Evolutionary conservation across 225 moss, liverwort and hornwort species (phyloP), one percentile per base, ranked within the genome.

Genomic region (Climacium dendroides): DNA sequence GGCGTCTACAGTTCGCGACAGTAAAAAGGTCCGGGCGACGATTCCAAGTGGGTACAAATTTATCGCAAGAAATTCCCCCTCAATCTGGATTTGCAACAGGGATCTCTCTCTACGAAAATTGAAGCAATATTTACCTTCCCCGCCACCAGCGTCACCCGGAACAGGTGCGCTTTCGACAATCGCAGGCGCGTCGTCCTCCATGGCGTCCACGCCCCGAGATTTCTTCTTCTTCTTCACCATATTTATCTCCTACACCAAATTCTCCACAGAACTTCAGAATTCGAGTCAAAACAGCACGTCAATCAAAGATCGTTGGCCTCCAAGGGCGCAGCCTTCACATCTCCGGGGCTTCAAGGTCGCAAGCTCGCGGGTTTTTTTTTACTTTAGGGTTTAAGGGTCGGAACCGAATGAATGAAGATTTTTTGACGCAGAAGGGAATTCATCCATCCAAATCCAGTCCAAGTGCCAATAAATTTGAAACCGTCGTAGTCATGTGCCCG

Each of bases 181-280:
- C 10, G 82, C 41, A 76, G 81, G 79, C 26, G 52, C 50, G 70
- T 92, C 92, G 53, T 90, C 90, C 82, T 89, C 92, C 92, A 87
- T 92, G 8, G 81, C 81, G 32, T 87, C 86, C n/a, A 50, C 73
- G 22, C 85, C 74, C 58, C 73, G 50, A 24, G 71, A 70, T 74
- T 85, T 89, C 85, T 90, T 86, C 88, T 86, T 83, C 55, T 89
- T 92, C 87, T 90, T 90, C 87, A 86, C 88, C 92, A 88, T 88
- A 63, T 23, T 75, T 70, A 54, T 6, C 34, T 70, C 47, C 80
- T 22, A 59, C 74, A 30, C 7, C 16, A 55, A 60, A 30, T 47
- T 34, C 55, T 67, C 34, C 84, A 32, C 69, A 19, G 52, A 19
- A 14, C 7, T 29, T 54, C 78, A 9, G 22, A 61, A 80, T 26